These are phyloP conservation scores for Saccharomycopsis selenospora DNA, from an alignment of 805 yeast species.

Conservation along the genomic window DNA sequence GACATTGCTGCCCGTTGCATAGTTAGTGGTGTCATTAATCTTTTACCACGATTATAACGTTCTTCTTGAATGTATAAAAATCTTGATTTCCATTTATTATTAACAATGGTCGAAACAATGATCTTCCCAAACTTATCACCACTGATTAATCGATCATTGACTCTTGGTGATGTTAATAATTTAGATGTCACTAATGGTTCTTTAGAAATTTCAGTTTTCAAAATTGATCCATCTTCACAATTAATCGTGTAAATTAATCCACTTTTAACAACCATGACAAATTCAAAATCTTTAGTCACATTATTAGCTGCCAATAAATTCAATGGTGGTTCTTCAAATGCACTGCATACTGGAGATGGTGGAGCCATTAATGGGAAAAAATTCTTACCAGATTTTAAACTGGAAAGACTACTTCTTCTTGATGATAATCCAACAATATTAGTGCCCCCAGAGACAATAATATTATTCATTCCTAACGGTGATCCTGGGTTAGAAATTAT, in stretches of 20 bases:
- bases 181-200: conserved; percentile 43
- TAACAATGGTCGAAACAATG: conserved; percentile 56
- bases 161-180: conserved; percentile 60
- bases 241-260: conserved; percentile 45
- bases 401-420: conserved; percentile 12
- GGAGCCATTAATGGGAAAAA: conserved; percentile 27
- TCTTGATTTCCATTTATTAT: conserved; percentile 58
- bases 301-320: conserved; percentile 24
- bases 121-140: conserved; percentile 42
- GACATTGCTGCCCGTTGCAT: conserved; percentile 25
- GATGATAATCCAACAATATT: conserved; percentile 14
- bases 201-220: conserved; percentile 29
- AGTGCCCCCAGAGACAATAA: conserved; percentile 1
- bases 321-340: conserved; percentile 21
- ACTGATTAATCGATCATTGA: conserved; percentile 63
- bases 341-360: conserved; percentile 22
- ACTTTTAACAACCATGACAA: conserved; percentile 43
- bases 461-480: background rate
- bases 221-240: conserved; percentile 41
- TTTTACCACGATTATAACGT: conserved; percentile 37
- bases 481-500: background rate
- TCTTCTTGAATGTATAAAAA: conserved; percentile 41
- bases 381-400: conserved; percentile 30
- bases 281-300: conserved; percentile 33
- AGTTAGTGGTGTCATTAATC: conserved; percentile 34